phyloP scores from a whole-genome alignment of 1,139 yeast genomes.

The Diutina neorugosa region DNA sequence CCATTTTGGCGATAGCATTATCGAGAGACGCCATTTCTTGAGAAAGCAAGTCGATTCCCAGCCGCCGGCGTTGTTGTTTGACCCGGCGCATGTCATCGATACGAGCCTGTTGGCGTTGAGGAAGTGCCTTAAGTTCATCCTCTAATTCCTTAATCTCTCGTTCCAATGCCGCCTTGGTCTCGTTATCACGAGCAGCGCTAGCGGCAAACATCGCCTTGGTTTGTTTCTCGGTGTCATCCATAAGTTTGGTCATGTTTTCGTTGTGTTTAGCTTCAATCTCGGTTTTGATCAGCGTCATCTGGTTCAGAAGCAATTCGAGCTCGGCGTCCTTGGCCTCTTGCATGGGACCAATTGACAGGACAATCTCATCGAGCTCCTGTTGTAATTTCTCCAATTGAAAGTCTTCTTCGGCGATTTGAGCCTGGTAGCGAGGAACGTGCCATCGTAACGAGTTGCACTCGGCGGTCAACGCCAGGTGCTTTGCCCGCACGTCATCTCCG shows the following conservation, averaged over 20 bases:
- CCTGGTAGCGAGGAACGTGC: background rate
- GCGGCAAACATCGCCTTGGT: slow-evolving; percentile 23
- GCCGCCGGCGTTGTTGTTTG: background rate
- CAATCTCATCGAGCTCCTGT: background rate
- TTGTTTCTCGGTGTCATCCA: slow-evolving; percentile 21
- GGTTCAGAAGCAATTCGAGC: background rate
- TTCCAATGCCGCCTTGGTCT: slow-evolving; percentile 12
- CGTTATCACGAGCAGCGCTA: slow-evolving; percentile 16
- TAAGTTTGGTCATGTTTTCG: slow-evolving; percentile 21
- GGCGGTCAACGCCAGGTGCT: background rate
- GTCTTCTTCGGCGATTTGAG: background rate
- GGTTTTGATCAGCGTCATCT: background rate
- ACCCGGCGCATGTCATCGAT: background rate
- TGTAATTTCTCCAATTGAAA: background rate
- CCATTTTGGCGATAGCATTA: slow-evolving; percentile 6
- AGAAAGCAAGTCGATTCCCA: slow-evolving; percentile 16
- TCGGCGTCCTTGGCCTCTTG: background rate
- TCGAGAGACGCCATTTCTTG: slow-evolving; percentile 15
- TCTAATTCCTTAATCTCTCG: slow-evolving; percentile 10
- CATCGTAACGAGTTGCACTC: background rate
- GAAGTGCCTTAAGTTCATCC: slow-evolving; percentile 6
- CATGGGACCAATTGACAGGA: background rate
- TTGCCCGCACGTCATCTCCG: background rate
- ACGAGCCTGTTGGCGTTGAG: slow-evolving; percentile 12
- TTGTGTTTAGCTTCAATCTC: slow-evolving; percentile 24